Base-by-base conservation (phyloP, 2,329 filamentous ascomycete genomes). In the Huntiella bhutanensis region DNA sequence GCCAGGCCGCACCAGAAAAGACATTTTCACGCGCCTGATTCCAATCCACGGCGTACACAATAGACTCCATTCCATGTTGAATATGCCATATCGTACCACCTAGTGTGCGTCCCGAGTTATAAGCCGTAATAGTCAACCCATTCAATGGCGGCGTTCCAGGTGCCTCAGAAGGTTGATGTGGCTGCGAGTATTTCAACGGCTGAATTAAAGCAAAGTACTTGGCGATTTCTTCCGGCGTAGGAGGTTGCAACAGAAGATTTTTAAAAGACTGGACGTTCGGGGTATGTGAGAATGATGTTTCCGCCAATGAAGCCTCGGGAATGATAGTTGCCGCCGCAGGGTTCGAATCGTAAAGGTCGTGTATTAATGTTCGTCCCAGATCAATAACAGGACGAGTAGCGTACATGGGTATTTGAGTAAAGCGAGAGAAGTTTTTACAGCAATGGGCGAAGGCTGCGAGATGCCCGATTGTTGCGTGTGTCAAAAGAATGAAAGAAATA, bases 61-160 rank as follows among this genome's bases (percentile, higher is more conserved):
- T 88, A 1, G 87, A 95, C 60, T 98, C 91, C 58, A 95, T 72
- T 0, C 87, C 86, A 64, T 96, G 86, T 56, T 96, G 88, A 53
- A 98, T 87, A 57, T 96, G 88, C 91, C 91, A 98, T 66, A 98
- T 94, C 17, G 91, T 96, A 47, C 91, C 91, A 60, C 91, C 91
- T 0, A 96, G 73, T 0, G 88, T 95, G 59, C 95, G 88, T 52
- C 91, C 91, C 5, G 91, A 86, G 62, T 92, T 93, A 64, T 96
- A 96, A 1, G 91, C 91, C 1, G 91, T 98, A 53, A 98, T 83
- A 2, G 85, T 94, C 13, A 98, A 73, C 4, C 87, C 87, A 54
- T 91, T 87, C 12, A 95, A 68, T 1, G 88, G 82, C 3, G 87
- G 85, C 2, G 86, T 92, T 57, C 86, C 92, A 1, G 86, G 80